Conservation (phyloP, 257 asterid species). For the Mentha longifolia region DNA sequence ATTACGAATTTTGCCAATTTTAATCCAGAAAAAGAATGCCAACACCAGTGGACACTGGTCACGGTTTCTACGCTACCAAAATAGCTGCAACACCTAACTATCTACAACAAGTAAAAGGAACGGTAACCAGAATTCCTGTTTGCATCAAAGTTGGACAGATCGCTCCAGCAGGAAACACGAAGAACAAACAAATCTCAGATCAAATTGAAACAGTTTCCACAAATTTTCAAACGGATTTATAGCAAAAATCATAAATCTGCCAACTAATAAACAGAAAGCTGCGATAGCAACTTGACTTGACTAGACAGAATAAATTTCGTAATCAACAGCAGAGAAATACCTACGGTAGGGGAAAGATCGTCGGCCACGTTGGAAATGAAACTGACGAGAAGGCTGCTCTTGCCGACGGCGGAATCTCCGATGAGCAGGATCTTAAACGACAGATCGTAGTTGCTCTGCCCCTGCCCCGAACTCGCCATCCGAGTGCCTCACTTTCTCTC, state of each 20-base stretch:
- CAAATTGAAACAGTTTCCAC: background rate
- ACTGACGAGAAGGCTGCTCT: slow-evolving; percentile 87
- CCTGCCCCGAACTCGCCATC: slow-evolving; percentile 70
- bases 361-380: slow-evolving; percentile 78
- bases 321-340: slow-evolving; percentile 41
- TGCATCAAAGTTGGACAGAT: slow-evolving; percentile 20
- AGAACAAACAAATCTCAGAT: slow-evolving; percentile 32
- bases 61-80: slow-evolving; percentile 23
- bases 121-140: slow-evolving; percentile 20
- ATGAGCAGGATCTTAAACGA: slow-evolving; percentile 90
- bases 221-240: background rate
- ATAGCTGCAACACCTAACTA: slow-evolving; percentile 34
- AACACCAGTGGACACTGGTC: slow-evolving; percentile 25
- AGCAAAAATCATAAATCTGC: slow-evolving; percentile 17
- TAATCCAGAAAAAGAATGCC: slow-evolving; percentile 24
- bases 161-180: slow-evolving; percentile 5
- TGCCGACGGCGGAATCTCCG: slow-evolving; percentile 98
- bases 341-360: slow-evolving; percentile 89
- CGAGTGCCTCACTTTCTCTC: slow-evolving; percentile 29
- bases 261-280: slow-evolving; percentile 9
- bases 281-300: slow-evolving; percentile 19
- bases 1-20: slow-evolving; percentile 17
- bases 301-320: background rate
- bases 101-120: slow-evolving; percentile 19
- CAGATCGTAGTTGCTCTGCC: slow-evolving; percentile 78